Evolutionary conservation across 768 basidiomycete genomes (phyloP), one percentile per base, ranked within the genome.

Genomic region (Rubroboletus pulcherrimus): DNA sequence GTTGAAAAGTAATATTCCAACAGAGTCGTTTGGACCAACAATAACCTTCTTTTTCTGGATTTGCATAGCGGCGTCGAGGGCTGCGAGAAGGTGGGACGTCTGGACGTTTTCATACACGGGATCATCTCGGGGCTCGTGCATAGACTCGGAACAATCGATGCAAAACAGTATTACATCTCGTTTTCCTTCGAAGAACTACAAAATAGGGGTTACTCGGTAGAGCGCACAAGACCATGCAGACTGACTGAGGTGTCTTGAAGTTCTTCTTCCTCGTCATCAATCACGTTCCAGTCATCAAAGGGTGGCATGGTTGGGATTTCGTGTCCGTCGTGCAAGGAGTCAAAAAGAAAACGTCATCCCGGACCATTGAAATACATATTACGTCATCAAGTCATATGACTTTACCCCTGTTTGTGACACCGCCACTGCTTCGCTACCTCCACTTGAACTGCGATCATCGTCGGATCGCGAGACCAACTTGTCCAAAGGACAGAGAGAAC

Each of bases 131-230:
- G 87, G 80, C 37, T 76, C 77, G 26, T 89, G 85, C 96, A 98
- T 98, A 11, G 92, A 91, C 51, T 82, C 77, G 0, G 95, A 96
- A 58, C 91, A 93, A 71, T 99, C 95, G 55, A 99, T 92, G 69
- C 89, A 91, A 74, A 98, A 97, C n/a, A 98, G 73, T 44, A 96
- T 87, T 33, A 93, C 90, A 63, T 98, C 93, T 57, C 82, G 82
- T 60, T 86, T 85, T 49, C 83, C 83, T 58, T 91, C 89, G 58
- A 82, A 81, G 55, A 78, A 78, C 89, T 90, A 54, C 14, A 29
- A 34, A 26, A 66, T 59, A 62, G 63, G 57, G 55, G 58, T 56
- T 58, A 53, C 44, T 57, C 11, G 9, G 26, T 43, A 42, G 35
- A 40, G 12, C 6, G 31, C 38, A 40, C 35, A 21, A 35, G 38